Base-by-base conservation (phyloP, 768 basidiomycete species). In the Lactarius tabidus region DNA sequence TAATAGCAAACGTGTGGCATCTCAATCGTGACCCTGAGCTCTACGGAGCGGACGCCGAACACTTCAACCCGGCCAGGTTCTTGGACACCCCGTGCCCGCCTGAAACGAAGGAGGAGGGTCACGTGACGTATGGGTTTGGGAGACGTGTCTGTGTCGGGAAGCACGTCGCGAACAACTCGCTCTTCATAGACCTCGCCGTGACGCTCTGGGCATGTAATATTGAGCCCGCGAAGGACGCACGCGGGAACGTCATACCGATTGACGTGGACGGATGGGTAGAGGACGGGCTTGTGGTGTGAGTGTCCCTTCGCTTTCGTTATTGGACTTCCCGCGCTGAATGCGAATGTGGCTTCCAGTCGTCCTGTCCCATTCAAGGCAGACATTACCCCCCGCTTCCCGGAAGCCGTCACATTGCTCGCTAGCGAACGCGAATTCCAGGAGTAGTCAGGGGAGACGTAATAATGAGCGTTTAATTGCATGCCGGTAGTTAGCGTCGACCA, bases 111-210 rank as follows among this genome's bases (percentile, higher is more conserved):
- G 71, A 71, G 28, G 74, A 73, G 65, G 68, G 71, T 1, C 70
- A 75, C 52, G 62, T 65, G 18, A 60, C 70, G 6, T 74, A 63
- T 54, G 73, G 74, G 15, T 76, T 72, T 61, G 71, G 74, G 23
- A 59, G 72, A 18, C 48, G 65, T 0, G n/a, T 63, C 35, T 66
- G 65, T 17, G 48, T 57, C 3, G 55, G 65, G 2, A 56, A 39
- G 31, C 38, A 63, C 33, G 29, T 66, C 6, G 65, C 61, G 51
- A 74, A 75, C 52, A 64, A 72, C n/a, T 70, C 71, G 12, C 38
- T 77, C 18, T 77, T 75, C 53, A 75, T 77, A 35, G 60, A 66
- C 38, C 70, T 75, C 17, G 76, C 76, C 2, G 63, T 65, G 38
- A 64, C 73, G 1, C 65, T 78, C 28, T 72, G 68, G 63, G 72